Percentiles rank a stretch among this genome's conserved stretches.
These are phyloP conservation scores for Beta macrorhiza DNA, from an alignment of 179 eudicot species.

Conservation along the genomic window DNA sequence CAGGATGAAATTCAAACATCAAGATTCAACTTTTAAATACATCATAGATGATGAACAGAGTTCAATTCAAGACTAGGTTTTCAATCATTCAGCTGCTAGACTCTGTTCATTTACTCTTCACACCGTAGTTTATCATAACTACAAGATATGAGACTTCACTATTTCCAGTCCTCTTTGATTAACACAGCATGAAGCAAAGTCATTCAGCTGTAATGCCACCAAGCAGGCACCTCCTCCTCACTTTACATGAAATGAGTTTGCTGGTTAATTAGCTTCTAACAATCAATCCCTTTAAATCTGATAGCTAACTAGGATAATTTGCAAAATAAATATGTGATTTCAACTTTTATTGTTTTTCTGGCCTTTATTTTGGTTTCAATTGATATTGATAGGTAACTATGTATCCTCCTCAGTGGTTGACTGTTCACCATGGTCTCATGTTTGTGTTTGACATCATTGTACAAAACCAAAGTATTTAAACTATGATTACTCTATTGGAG, in stretches of 20 bases:
- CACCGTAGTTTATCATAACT: background rate
- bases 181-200: background rate
- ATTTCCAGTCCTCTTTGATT: background rate
- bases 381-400: too few relatives aligned
- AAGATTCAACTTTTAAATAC: too few relatives aligned
- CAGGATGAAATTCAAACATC: background rate
- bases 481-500: background rate
- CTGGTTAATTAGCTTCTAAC: background rate
- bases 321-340: too few relatives aligned
- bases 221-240: background rate
- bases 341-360: too few relatives aligned
- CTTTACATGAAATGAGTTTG: background rate
- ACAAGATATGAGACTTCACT: too few relatives aligned
- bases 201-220: background rate
- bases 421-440: too few relatives aligned
- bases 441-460: too few relatives aligned
- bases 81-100: background rate
- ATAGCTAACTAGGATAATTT: background rate
- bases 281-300: background rate
- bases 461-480: too few relatives aligned
- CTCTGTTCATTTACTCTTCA: background rate
- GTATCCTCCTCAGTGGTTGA: too few relatives aligned
- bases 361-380: too few relatives aligned
- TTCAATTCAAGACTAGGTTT: background rate
- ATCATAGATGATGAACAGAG: background rate